Base-by-base conservation (phyloP, 768 basidiomycete genomes). In the Auricularia heimuer region DNA sequence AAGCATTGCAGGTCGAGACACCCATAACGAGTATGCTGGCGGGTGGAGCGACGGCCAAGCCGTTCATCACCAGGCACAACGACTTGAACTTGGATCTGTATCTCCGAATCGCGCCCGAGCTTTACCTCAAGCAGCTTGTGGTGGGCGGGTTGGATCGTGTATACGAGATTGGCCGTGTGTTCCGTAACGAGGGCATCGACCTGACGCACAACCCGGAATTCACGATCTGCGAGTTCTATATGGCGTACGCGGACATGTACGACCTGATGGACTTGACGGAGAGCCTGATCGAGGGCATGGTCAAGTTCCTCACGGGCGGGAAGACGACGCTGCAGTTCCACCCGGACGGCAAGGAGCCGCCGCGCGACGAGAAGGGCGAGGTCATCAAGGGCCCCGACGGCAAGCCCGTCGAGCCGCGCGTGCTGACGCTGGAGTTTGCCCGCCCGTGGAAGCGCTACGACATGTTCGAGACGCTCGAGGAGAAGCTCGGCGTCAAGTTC, bases 241-340 rank as follows among this genome's bases (percentile, higher is more conserved):
- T 99, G 96, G 96, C 97, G 36, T 98, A 98, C 71, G 97, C 97
- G 65, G 97, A 98, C 75, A 95, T 96, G 94, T 89, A 92, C 79
- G 97, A 98, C 73, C 65, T 98, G 65, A 98, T 99, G 96, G 97
- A 98, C 51, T 82, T 98, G 65, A 99, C 97, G 16, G 97, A 99
- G 77, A 77, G 79, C 54, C 81, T 99, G 79, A 74, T 98, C 18
- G 91, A 94, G 72, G 92, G 94, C 7, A 77, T 99, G 76, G 96
- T 98, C 73, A 90, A 88, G 83, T 83, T 81, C 71, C 74, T 98
- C 64, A 95, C 86, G 0, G 85, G 86, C 47, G 94, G 93, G 21
- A 82, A 82, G 70, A 93, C 92, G 54, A 87, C 83, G 71, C 72
- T 98, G 66, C 81, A 78, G 37, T 98, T 86, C 80, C 93, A 98